Conservation (phyloP, 768 basidiomycete genomes). For the Mycena floridula region DNA sequence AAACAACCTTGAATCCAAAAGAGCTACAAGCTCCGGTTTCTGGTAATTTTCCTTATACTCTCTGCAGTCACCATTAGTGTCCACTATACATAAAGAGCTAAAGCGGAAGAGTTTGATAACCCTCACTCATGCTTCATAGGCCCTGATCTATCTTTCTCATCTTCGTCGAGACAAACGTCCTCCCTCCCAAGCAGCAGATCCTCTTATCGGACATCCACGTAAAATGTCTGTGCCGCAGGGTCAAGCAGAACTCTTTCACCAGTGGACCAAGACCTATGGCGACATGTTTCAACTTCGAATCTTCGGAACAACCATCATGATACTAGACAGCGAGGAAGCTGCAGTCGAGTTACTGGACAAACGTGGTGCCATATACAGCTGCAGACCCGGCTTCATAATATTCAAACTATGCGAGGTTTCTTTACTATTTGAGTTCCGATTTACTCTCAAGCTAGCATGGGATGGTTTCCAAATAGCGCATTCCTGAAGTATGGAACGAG, state of each 20-base stretch:
- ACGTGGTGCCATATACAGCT: constrained; percentile 29
- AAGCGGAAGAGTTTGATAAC: too few relatives aligned
- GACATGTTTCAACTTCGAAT: constrained; percentile 14
- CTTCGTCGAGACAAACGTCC: too few relatives aligned
- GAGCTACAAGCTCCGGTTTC: too few relatives aligned
- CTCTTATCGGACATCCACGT: background rate
- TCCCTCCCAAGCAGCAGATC: too few relatives aligned
- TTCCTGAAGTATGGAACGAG: constrained; percentile 17
- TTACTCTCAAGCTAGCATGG: constrained; percentile 4
- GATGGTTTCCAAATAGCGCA: constrained; percentile 8
- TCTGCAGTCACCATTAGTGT: too few relatives aligned
- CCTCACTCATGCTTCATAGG: too few relatives aligned
- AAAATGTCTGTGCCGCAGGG: background rate
- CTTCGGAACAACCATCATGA: constrained; percentile 15
- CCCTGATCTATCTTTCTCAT: too few relatives aligned
- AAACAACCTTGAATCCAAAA: too few relatives aligned
- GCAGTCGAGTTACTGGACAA: constrained; percentile 37
- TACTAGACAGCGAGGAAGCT: constrained; percentile 28
- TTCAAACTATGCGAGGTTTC: constrained; percentile 14
- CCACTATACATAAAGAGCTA: too few relatives aligned
- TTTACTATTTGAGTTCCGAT: too few relatives aligned
- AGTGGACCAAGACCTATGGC: background rate
- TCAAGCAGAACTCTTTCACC: background rate
- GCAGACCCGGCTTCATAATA: constrained; percentile 19
- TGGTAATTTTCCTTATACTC: too few relatives aligned